Conservation (phyloP, 805 yeast species). For the Jamesozyma spencerorum region DNA sequence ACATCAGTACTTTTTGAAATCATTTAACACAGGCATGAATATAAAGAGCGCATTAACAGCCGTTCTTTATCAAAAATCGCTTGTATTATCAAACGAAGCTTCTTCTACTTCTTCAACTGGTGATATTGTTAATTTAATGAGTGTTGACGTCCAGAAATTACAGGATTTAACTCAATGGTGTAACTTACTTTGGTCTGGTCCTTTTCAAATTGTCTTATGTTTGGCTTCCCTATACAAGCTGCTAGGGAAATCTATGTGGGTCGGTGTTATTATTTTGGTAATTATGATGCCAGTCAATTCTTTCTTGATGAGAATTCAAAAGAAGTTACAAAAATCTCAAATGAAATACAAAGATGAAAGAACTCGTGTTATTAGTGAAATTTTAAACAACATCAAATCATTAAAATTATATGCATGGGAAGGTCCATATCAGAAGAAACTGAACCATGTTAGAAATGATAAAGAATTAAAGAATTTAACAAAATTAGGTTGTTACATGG, state of each 20-base stretch:
- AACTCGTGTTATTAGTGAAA: conserved; percentile 80
- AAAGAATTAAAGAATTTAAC: conserved; percentile 71
- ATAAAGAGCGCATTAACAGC: conserved; percentile 62
- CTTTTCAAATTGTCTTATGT: conserved; percentile 76
- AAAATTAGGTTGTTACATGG: conserved; percentile 62
- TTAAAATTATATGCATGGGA: conserved; percentile 96
- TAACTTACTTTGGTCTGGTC: conserved; percentile 85
- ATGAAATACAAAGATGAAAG: conserved; percentile 90
- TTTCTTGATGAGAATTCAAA: conserved; percentile 55
- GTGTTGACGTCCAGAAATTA: conserved; percentile 84
- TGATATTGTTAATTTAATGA: conserved; percentile 88
- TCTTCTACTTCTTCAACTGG: conserved; percentile 71
- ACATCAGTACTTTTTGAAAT: conserved; percentile 71
- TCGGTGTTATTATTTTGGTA: conserved; percentile 75
- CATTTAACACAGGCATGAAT: conserved; percentile 69
- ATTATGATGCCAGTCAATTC: conserved; percentile 77
- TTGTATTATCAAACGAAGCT: conserved; percentile 62
- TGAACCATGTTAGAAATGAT: conserved; percentile 77
- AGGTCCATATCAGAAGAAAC: conserved; percentile 62
- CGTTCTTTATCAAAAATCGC: conserved; percentile 56
- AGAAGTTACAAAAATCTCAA: conserved; percentile 67
- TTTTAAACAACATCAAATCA: conserved; percentile 84
- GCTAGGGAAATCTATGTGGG: conserved; percentile 90
- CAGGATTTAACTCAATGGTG: conserved; percentile 75
- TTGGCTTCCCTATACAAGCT: conserved; percentile 60